Base-by-base conservation (phyloP, 176 grass and related monocot species). In the Musa beccarii region DNA sequence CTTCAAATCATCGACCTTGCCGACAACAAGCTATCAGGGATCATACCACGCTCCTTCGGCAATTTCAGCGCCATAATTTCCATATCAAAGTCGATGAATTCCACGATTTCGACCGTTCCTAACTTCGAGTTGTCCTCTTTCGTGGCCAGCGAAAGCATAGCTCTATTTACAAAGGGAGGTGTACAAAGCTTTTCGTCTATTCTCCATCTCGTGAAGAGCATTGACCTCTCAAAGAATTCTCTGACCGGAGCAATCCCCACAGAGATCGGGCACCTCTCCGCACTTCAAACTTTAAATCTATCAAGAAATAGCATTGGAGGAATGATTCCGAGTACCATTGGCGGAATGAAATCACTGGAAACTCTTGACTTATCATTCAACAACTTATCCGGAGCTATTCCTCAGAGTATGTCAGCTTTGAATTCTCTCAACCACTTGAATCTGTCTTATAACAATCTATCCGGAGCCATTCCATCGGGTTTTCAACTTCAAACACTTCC, bases 1-100 rank as follows among this genome's bases (percentile, higher is more conserved):
- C 81, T 83, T 17, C 75, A 66, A 13, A 55, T 83, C 9, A 23
- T 83, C 10, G 81, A 83, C 73, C 55, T 83, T 54, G 21, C 76
- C 14, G 20, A 63, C 54, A 83, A 77, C 50, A 14, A 66, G 2
- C 10, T 77, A 3, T 66, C 75, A 3, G 75, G 59, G 49, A 17
- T 9, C 9, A 25, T 77, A 67, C 75, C 75, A 26, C 11, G 12
- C 20, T 26, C 29, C 8, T 64, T 64, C 52, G 75, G 75, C 29
- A 64, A 66, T 23, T 51, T 76, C 6, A 76, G 57, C 13, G 50
- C 15, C 1, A 77, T 77, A n/a, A 16, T 24, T 21, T 21, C 26
- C 17, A 23, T 8, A 20, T 67, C 24, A 14, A 13, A 64, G 21
- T 51, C 34, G 34, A 43, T 43, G 34, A 6, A 4, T 43, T 43